Base-by-base conservation (phyloP, 1,139 yeast species). In the Blastobotrys buckinghamii region DNA sequence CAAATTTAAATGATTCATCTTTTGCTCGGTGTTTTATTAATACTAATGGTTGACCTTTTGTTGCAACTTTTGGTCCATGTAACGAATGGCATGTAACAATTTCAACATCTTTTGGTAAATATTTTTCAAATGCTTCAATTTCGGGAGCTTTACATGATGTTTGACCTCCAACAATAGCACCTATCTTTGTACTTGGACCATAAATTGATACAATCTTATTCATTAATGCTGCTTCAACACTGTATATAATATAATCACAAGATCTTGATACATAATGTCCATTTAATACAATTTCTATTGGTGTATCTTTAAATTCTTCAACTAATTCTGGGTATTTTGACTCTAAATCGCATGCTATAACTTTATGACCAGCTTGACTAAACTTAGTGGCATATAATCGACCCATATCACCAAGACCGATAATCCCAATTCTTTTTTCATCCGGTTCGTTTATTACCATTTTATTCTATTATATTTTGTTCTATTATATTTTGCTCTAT, bases 331-430 rank as follows among this genome's bases (percentile, higher is more conserved):
- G 81, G 60, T 68, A 89, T 27, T 69, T 60, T 19, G 82, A 88
- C 58, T 87, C 95, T 51, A 83, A 72, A 63, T 92, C 98, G 66
- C 97, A 88, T 2, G 96, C 97, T 45, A 87, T 81, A 1, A 92
- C 97, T 56, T 66, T 76, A 96, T 96, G 88, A 1, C 97, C 97
- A 1, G 90, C 94, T 44, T 75, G 75, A 22, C 86, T 73, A 61
- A 94, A 83, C 50, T 84, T 70, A 16, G 74, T 73, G 52, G 97
- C 97, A 61, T 92, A 92, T 55, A 92, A 69, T 40, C 79, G 71
- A 15, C 98, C 98, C 98, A 92, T 92, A 64, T 92, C 98, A 26
- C 98, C 98, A 39, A 92, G 77, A 1, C 98, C 98, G 50, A 92
- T 90, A 55, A 92, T 85, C 2, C 98, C 98, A 44, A 92, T 77